Evolutionary conservation across 192 early-diverging fungal species (phyloP).

Genomic region (Linnemannia schmuckeri): DNA sequence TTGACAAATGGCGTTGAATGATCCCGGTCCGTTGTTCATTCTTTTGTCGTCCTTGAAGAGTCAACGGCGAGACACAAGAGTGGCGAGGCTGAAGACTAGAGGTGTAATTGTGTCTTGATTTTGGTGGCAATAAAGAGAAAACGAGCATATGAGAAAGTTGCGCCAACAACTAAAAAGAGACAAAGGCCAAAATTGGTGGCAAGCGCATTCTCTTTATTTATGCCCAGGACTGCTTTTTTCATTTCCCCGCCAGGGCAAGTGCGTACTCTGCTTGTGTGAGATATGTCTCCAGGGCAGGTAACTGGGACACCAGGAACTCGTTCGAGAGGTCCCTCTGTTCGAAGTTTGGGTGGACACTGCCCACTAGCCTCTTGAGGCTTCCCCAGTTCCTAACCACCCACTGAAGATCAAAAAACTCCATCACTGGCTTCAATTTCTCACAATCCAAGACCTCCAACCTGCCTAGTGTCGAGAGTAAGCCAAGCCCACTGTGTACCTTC

Average conservation of each 20-base stretch:
- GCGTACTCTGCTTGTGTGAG: not conserved
- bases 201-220: not conserved
- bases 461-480: constrained; percentile 1
- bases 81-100: not conserved
- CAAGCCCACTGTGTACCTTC: constrained; percentile 16
- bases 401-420: constrained; percentile 19
- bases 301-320: not conserved
- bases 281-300: not conserved
- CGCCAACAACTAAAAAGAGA: not conserved
- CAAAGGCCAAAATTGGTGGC: constrained; percentile 6
- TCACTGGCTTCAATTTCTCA: constrained; percentile 5
- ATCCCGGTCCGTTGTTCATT: constrained; percentile 11
- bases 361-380: constrained; percentile 1
- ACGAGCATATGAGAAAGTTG: not conserved
- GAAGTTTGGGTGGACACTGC: constrained; percentile 16
- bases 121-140: not conserved
- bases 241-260: too few relatives aligned
- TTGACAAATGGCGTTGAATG: constrained; percentile 39
- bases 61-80: not conserved
- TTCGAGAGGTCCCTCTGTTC: constrained; percentile 11
- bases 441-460: constrained; percentile 10
- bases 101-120: not conserved
- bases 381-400: constrained; percentile 32
- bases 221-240: not conserved
- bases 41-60: not conserved